phyloP scores from a whole-genome alignment of 1,284 basidiomycete genomes.

The Pseudozyma thailandica region DNA sequence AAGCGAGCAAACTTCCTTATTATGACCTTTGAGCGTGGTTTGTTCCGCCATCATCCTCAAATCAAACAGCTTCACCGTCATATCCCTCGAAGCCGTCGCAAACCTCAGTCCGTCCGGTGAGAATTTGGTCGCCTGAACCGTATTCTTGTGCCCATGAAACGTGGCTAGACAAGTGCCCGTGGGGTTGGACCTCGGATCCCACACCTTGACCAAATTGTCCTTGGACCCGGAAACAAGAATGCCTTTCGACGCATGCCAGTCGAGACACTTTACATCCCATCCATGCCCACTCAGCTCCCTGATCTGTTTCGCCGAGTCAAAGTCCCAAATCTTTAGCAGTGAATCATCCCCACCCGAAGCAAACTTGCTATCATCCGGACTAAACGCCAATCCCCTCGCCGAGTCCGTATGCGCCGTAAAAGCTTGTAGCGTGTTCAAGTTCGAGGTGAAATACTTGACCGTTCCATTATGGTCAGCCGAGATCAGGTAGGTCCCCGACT shows the following conservation, averaged over 20 bases:
- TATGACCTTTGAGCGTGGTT: conserved; percentile 88
- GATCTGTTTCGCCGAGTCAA: conserved; percentile 77
- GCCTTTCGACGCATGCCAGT: conserved; percentile 98
- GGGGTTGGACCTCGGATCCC: conserved; percentile 78
- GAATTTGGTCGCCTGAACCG: conserved; percentile 91
- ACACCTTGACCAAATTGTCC: conserved; percentile 98
- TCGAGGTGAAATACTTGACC: conserved; percentile 98
- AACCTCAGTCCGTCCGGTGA: conserved; percentile 86
- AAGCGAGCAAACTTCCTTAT: conserved; percentile 95
- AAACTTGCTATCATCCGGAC: conserved; percentile 89
- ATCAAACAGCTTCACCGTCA: conserved; percentile 95
- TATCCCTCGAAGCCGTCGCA: conserved; percentile 92
- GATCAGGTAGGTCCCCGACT: conserved; percentile 88
- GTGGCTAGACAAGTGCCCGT: conserved; percentile 52
- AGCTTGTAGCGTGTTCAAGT: conserved; percentile 96
- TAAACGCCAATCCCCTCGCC: conserved; percentile 88
- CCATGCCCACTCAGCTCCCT: conserved; percentile 88
- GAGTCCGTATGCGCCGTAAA: conserved; percentile 81
- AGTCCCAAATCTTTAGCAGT: conserved; percentile 92
- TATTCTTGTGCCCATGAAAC: conserved; percentile 92
- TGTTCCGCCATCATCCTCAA: conserved; percentile 97
- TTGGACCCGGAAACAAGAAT: conserved; percentile 92
- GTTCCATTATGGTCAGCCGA: conserved; percentile 92
- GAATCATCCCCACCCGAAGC: conserved; percentile 95
- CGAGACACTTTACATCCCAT: conserved; percentile 97